Conservation (phyloP, 441 rosid species). For the Theobroma grandiflorum region DNA sequence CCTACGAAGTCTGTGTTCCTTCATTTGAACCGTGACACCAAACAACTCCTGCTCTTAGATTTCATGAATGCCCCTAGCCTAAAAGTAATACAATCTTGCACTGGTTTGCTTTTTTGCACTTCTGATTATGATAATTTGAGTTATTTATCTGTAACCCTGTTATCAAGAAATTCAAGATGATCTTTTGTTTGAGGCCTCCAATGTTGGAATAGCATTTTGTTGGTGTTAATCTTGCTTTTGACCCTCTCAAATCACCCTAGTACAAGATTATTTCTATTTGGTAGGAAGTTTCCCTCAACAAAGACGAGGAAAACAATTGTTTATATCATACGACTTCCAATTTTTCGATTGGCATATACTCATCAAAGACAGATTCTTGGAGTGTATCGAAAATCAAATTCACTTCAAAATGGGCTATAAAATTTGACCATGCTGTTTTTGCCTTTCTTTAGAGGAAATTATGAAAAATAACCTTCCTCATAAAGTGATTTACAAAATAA, state of each 20-base stretch:
- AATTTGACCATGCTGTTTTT: no score
- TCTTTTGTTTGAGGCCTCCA: neutral
- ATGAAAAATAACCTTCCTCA: no score
- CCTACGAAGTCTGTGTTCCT: neutral
- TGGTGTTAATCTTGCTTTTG: neutral
- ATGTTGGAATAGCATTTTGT: neutral
- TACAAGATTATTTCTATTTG: neutral
- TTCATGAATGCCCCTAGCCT: neutral
- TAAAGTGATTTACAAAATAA: no score
- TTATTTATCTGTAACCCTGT: slow-evolving; percentile 10
- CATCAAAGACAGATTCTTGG: no score
- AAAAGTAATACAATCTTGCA: neutral
- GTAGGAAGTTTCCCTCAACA: no score
- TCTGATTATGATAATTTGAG: neutral
- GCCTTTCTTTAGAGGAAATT: no score
- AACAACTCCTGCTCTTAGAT: neutral
- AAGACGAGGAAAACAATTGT: no score
- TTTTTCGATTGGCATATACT: no score
- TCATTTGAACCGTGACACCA: neutral
- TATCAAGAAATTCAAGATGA: neutral
- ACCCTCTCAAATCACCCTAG: neutral
- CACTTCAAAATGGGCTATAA: no score
- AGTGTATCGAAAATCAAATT: no score
- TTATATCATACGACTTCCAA: no score
- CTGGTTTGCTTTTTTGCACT: slow-evolving; percentile 2